A percentile compares a stretch with the other conserved stretches of the same genome.
These are phyloP conservation scores for Passiflora organensis DNA, from an alignment of 345 rosid species.

Conservation along the genomic window DNA sequence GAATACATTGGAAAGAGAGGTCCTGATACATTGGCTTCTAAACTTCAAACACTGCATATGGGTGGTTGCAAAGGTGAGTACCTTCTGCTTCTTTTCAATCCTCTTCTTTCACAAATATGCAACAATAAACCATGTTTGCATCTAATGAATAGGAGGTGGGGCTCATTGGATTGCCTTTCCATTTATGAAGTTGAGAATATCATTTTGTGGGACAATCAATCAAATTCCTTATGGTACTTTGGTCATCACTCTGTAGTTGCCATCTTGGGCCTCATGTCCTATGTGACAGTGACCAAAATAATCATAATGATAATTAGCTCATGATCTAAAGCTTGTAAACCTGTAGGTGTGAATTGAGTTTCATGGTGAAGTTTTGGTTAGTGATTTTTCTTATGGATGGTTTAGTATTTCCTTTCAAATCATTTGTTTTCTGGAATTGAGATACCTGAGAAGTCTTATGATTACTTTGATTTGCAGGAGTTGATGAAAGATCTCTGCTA, in stretches of 20 bases:
- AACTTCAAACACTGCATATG: slow-evolving; percentile 64
- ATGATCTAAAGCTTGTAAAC: no score
- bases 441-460: slow-evolving; percentile 2
- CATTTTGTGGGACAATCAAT: no score
- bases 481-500: slow-evolving; percentile 36
- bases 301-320: no score
- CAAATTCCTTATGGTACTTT: no score
- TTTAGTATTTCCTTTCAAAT: background rate
- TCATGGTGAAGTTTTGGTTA: background rate
- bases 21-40: slow-evolving; percentile 35
- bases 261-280: no score
- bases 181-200: no score
- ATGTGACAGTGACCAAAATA: no score
- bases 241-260: no score
- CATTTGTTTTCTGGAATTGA: background rate
- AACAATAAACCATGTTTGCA: background rate
- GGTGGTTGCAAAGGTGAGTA: slow-evolving; percentile 66
- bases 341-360: background rate
- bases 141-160: background rate
- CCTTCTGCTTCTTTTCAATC: slow-evolving; percentile 8
- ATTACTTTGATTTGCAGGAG: slow-evolving; percentile 39
- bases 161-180: background rate
- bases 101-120: slow-evolving; percentile 2
- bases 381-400: background rate
- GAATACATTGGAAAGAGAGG: slow-evolving; percentile 19